A percentile compares a stretch with the other conserved stretches of the same genome.
Evolutionary conservation across 306 rosid species (phyloP).

Genomic region (Lathyrus sativus): DNA sequence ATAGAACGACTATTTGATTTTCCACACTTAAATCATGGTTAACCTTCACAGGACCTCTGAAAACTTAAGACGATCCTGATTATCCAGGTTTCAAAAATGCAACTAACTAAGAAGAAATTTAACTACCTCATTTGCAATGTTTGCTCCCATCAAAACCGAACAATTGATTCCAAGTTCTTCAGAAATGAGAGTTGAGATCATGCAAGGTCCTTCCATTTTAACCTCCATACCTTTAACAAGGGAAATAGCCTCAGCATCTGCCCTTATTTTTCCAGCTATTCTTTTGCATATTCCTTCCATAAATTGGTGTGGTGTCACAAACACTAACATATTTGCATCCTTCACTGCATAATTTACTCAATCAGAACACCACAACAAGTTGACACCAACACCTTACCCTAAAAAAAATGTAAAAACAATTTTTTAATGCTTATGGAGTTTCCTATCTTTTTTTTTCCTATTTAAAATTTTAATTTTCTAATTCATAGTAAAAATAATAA

Average conservation of each 20-base stretch:
- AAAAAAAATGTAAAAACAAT: constrained; percentile 1
- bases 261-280: constrained; percentile 69
- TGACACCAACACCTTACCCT: not conserved
- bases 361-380: constrained; percentile 36
- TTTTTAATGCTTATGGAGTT: not conserved
- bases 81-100: not conserved
- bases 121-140: constrained; percentile 89
- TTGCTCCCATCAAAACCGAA: constrained; percentile 95
- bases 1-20: too few species aligned
- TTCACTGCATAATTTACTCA: constrained; percentile 60
- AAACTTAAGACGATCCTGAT: too few species aligned
- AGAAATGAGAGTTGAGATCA: constrained; percentile 88
- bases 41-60: too few species aligned
- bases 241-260: constrained; percentile 87
- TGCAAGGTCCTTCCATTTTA: constrained; percentile 96
- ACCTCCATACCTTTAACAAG: constrained; percentile 99
- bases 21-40: too few species aligned
- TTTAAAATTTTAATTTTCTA: not conserved
- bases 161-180: constrained; percentile 76
- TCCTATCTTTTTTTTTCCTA: not conserved
- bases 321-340: constrained; percentile 93
- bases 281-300: constrained; percentile 92
- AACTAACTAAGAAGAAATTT: constrained; percentile 2
- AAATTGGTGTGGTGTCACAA: constrained; percentile 97
- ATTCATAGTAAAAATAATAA: not conserved